phyloP scores from a whole-genome alignment of 2,329 filamentous ascomycete species.

The Fusarium sp. region DNA sequence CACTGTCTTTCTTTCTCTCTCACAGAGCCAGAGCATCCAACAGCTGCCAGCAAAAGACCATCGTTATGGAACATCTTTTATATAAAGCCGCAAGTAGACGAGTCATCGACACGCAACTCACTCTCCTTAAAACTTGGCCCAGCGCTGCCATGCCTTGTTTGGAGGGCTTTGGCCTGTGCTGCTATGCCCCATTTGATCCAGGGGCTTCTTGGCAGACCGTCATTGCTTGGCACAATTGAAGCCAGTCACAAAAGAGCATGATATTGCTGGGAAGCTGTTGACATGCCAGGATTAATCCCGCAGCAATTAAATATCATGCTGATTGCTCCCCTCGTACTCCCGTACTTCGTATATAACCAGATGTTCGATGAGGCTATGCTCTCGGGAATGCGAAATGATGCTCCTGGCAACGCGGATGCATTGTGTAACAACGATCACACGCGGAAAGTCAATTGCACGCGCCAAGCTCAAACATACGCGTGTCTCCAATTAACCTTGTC shows the following conservation, averaged over 20 bases:
- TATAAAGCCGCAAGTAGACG: neutral
- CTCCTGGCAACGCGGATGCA: constrained; percentile 5
- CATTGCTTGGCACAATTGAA: constrained; percentile 28
- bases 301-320: too few species aligned
- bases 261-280: constrained; percentile 13
- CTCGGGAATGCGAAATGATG: neutral
- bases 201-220: constrained; percentile 35
- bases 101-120: constrained; percentile 2
- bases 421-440: neutral
- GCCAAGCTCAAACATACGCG: constrained; percentile 24
- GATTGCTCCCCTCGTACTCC: too few species aligned
- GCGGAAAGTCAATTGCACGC: constrained; percentile 15
- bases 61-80: neutral
- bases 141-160: constrained; percentile 8
- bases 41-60: neutral
- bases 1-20: neutral
- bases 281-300: neutral
- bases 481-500: constrained; percentile 15
- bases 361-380: neutral
- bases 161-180: neutral
- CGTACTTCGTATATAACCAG: neutral
- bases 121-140: constrained; percentile 2
- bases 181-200: constrained; percentile 33
- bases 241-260: constrained; percentile 1
- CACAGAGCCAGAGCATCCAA: neutral